phyloP scores from a whole-genome alignment of 495 filamentous ascomycete genomes.

The Entonaema liquescens region DNA sequence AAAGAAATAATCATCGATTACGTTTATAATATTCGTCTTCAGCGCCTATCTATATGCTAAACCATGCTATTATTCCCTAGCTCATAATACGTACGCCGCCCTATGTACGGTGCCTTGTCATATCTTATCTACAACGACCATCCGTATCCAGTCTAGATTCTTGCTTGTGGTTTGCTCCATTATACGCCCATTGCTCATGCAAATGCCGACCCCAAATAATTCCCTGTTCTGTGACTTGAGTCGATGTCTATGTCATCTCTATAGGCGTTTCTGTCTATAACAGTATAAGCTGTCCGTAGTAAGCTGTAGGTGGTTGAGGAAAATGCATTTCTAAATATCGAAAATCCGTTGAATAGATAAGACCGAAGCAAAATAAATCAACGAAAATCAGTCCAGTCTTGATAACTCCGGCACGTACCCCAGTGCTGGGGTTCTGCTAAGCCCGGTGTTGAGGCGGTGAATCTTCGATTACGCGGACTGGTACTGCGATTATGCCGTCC shows the following conservation, averaged over 20 bases:
- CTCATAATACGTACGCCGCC: not conserved
- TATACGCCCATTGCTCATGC: slow-evolving; percentile 1
- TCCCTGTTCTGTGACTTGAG: slow-evolving; percentile 8
- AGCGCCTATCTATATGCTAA: slow-evolving; percentile 16
- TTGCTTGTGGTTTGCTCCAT: not conserved
- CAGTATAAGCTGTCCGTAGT: not conserved
- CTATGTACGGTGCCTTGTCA: slow-evolving; percentile 15
- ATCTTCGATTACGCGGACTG: not conserved
- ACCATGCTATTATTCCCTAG: slow-evolving; percentile 7
- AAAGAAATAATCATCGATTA: not conserved
- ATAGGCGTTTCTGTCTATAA: not conserved
- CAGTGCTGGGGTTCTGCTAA: not conserved
- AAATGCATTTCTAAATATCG: not conserved
- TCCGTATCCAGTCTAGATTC: slow-evolving; percentile 5
- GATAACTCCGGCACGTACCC: not conserved
- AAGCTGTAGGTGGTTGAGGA: not conserved
- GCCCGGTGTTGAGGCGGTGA: not conserved
- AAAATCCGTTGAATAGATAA: not conserved
- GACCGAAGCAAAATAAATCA: not conserved
- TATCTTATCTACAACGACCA: slow-evolving; percentile 16
- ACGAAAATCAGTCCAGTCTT: not conserved
- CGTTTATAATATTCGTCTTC: not conserved
- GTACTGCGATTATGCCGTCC: not conserved
- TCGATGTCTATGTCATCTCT: slow-evolving; percentile 7
- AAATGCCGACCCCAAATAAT: slow-evolving; percentile 3